Evolutionary conservation across 2,329 filamentous ascomycete genomes (phyloP).

Genomic region (Cladophialophora carrionii): DNA sequence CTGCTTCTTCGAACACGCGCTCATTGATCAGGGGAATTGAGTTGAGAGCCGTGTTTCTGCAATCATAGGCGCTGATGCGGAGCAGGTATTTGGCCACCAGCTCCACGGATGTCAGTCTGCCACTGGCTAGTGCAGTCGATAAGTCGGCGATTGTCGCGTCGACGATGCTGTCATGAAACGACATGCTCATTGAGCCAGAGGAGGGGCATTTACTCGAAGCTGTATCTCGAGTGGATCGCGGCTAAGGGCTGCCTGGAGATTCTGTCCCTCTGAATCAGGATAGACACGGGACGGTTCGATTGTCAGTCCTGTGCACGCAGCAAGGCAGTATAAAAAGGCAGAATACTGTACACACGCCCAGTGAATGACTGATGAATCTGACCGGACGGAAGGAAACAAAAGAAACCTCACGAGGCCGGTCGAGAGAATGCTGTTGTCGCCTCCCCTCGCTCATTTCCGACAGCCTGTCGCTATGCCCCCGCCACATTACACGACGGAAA

Average conservation of each 20-base stretch:
- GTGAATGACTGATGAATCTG: background rate
- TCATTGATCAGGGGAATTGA: constrained; percentile 56
- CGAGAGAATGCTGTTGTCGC: background rate
- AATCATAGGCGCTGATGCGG: constrained; percentile 55
- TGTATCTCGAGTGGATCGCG: background rate
- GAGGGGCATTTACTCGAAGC: background rate
- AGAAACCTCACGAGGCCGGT: background rate
- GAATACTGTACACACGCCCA: background rate
- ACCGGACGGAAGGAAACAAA: background rate
- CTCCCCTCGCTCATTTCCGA: background rate
- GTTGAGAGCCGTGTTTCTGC: constrained; percentile 49
- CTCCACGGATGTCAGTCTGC: constrained; percentile 51
- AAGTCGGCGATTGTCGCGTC: constrained; percentile 55
- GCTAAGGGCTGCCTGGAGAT: background rate
- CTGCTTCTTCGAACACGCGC: constrained; percentile 52
- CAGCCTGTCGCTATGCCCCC: background rate
- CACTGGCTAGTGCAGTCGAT: constrained; percentile 47
- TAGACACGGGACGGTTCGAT: background rate
- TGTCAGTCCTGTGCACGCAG: background rate
- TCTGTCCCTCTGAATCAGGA: background rate
- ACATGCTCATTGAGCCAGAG: background rate
- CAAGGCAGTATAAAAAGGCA: background rate
- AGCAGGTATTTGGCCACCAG: constrained; percentile 53
- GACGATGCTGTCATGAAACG: constrained; percentile 42
- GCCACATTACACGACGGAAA: background rate